phyloP scores from a whole-genome alignment of 257 asterid species.

The Dorcoceras hygrometricum region DNA sequence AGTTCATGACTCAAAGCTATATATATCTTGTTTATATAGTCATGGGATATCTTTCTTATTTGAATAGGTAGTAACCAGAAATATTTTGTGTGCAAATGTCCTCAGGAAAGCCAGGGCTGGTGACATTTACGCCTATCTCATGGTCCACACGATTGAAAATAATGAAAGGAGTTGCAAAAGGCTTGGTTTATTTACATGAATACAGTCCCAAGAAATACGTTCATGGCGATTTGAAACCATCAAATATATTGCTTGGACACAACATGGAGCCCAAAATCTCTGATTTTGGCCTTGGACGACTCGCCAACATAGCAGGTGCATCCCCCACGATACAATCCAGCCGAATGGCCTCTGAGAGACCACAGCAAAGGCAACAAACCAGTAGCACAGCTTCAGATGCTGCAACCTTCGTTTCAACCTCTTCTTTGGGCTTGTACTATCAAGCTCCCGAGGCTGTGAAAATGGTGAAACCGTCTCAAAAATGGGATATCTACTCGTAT shows the following conservation, averaged over 20 bases:
- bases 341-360: slow-evolving; percentile 49
- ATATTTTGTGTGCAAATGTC: slow-evolving; percentile 7
- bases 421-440: slow-evolving; percentile 50
- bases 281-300: slow-evolving; percentile 87
- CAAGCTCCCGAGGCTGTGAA: slow-evolving; percentile 86
- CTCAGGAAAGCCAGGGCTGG: slow-evolving; percentile 72
- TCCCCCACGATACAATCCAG: slow-evolving; percentile 59
- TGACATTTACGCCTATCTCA: slow-evolving; percentile 57
- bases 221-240: slow-evolving; percentile 89
- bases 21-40: slow-evolving; percentile 5
- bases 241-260: slow-evolving; percentile 73
- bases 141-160: slow-evolving; percentile 70
- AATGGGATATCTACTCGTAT: slow-evolving; percentile 85
- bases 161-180: slow-evolving; percentile 84
- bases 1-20: slow-evolving; percentile 8
- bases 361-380: slow-evolving; percentile 40
- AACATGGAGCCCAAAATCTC: slow-evolving; percentile 81
- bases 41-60: not conserved
- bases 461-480: slow-evolving; percentile 83
- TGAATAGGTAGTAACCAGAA: not conserved
- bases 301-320: slow-evolving; percentile 82
- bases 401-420: slow-evolving; percentile 42
- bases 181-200: slow-evolving; percentile 74
- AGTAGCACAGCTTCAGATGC: slow-evolving; percentile 50
- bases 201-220: slow-evolving; percentile 90